Evolutionary conservation across 2,329 filamentous ascomycete genomes (phyloP).

Genomic region (Trichoderma aggressivum): DNA sequence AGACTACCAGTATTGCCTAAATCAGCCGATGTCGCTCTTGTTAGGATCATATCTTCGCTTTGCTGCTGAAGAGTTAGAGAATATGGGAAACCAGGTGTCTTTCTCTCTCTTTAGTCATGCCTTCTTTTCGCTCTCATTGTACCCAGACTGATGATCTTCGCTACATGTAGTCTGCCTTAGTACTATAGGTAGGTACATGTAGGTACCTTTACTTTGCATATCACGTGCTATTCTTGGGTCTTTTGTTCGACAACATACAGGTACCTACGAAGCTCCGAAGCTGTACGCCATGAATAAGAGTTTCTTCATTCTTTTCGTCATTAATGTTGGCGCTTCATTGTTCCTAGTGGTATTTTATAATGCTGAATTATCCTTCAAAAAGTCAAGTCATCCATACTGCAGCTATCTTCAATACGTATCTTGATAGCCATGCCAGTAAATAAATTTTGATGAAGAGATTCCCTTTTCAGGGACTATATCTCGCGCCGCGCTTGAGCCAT

Average conservation of each 20-base stretch:
- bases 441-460: conserved; percentile 77
- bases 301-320: background rate
- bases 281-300: background rate
- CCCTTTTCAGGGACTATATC: conserved; percentile 75
- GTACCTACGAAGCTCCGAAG: conserved; percentile 17
- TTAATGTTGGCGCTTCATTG: background rate
- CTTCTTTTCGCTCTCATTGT: background rate
- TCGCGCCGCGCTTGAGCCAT: conserved; percentile 76
- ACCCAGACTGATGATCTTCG: background rate
- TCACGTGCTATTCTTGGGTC: background rate
- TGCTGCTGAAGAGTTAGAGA: conserved; percentile 68
- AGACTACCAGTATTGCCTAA: conserved; percentile 60
- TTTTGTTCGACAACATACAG: background rate
- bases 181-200: too few relatives aligned
- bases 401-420: conserved; percentile 46
- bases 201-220: background rate
- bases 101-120: background rate
- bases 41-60: conserved; percentile 64
- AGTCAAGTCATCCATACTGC: conserved; percentile 78
- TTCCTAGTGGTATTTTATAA: background rate
- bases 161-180: too few relatives aligned
- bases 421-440: conserved; percentile 78
- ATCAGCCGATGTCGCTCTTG: conserved; percentile 68
- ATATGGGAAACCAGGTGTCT: conserved; percentile 66
- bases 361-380: conserved; percentile 78